These are phyloP conservation scores for Metschnikowia anglica DNA, from an alignment of 805 yeast species.

Conservation along the genomic window DNA sequence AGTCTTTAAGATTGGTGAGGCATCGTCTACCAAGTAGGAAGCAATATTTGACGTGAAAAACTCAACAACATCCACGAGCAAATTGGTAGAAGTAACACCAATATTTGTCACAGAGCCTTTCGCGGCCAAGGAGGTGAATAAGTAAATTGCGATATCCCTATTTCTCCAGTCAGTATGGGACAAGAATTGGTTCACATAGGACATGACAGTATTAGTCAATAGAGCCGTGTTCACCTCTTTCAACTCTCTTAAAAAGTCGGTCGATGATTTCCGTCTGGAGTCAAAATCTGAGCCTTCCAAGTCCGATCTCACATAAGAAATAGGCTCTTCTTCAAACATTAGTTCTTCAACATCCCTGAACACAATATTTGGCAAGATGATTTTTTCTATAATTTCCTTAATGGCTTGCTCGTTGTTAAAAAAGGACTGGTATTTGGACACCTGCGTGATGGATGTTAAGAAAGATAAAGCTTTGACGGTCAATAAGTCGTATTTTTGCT, in stretches of 20 bases:
- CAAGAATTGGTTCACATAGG: slow-evolving; percentile 68
- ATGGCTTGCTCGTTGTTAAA: slow-evolving; percentile 54
- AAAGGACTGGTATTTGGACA: slow-evolving; percentile 60
- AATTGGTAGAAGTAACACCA: slow-evolving; percentile 85
- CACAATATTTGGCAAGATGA: slow-evolving; percentile 84
- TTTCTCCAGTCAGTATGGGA: slow-evolving; percentile 66
- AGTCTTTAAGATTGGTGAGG: slow-evolving; percentile 78
- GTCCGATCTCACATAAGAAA: slow-evolving; percentile 87
- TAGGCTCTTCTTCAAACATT: slow-evolving; percentile 94
- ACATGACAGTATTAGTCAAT: slow-evolving; percentile 73
- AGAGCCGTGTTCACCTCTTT: slow-evolving; percentile 72
- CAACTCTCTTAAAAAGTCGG: slow-evolving; percentile 84
- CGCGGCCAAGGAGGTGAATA: slow-evolving; percentile 87
- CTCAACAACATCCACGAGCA: slow-evolving; percentile 78
- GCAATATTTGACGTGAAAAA: slow-evolving; percentile 83
- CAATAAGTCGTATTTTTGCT: slow-evolving; percentile 79
- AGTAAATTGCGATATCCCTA: slow-evolving; percentile 82
- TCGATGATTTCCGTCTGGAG: slow-evolving; percentile 88
- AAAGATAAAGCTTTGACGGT: slow-evolving; percentile 80
- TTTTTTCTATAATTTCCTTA: slow-evolving; percentile 74
- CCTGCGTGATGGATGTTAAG: slow-evolving; percentile 74
- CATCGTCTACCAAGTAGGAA: slow-evolving; percentile 64
- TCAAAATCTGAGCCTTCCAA: slow-evolving; percentile 94
- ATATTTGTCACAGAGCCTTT: slow-evolving; percentile 84
- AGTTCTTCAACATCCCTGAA: slow-evolving; percentile 89